Base-by-base conservation (phyloP, 2,329 filamentous ascomycete genomes). In the Fonsecaea nubica region DNA sequence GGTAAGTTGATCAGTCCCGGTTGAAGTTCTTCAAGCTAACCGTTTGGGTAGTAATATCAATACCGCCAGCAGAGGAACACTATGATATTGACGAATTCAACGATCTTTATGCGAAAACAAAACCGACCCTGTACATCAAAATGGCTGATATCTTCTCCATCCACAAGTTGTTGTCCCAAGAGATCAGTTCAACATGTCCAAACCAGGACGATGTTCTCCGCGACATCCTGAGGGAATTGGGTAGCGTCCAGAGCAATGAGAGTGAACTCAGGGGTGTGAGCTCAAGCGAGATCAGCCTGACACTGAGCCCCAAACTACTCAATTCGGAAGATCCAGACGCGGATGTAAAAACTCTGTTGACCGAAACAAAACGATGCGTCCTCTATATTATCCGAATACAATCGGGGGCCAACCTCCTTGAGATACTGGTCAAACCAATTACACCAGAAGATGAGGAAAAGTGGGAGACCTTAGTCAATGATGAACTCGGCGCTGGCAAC, bases 41-140 rank as follows among this genome's bases (percentile, higher is more conserved):
- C 1, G 50, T 62, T 60, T 30, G 30, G 10, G 50, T 69, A 85
- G 84, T 98, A 67, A 92, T 99, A 71, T 87, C 90, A 12, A 91
- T 98, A 12, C 89, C 91, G 13, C 90, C 95, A 73, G 92, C 92
- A 0, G 95, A 99, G 78, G 86, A 88, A 60, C 95, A 95, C 30
- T 99, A 98, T 76, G 93, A 98, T 78, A 97, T 99, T 76, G 95
- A 99, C 76, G 95, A 98, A 77, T 99, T 95, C 86, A 98, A 97
- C 76, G 95, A 99, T 75, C 85, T 99, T 6, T 98, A 98, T 76
- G 92, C 94, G 64, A 93, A 96, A 77, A 95, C 93, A 70, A 97
- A 97, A 79, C 95, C 95, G 6, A 98, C 94, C 0, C 84, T 99
- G n/a, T 99, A 98, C 82, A 97, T 99, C 83, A 99, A 99, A 81